Conservation (phyloP, 345 rosid species). For the Ricinus communis region DNA sequence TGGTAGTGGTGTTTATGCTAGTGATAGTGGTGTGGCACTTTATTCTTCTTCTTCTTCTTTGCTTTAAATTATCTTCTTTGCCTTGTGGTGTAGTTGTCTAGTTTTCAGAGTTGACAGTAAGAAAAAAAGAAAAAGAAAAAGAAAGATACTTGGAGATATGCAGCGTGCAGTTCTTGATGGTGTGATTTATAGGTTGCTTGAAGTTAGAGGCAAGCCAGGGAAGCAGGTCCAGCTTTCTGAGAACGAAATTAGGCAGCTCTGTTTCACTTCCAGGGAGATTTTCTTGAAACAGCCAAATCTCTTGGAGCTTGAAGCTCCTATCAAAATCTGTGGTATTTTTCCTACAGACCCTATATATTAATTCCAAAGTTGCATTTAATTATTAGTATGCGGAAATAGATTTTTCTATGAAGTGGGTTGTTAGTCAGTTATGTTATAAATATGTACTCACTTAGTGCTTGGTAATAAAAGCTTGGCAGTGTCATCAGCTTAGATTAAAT, state of each 20-base stretch:
- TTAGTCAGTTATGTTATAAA: background rate
- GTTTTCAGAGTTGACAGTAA: background rate
- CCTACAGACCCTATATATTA: background rate
- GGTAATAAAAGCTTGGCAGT: too few relatives aligned
- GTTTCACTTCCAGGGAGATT: conserved; percentile 22
- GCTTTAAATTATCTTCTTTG: background rate
- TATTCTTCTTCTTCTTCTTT: conserved; percentile 14
- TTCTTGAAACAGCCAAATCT: conserved; percentile 32
- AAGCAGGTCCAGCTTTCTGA: conserved; percentile 36
- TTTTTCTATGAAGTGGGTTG: too few relatives aligned
- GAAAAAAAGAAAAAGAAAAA: too few relatives aligned
- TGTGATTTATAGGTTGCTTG: conserved; percentile 26
- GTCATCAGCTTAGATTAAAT: too few relatives aligned
- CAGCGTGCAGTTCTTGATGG: conserved; percentile 23
- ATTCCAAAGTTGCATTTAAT: background rate
- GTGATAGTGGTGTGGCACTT: background rate
- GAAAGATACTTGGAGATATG: conserved; percentile 8
- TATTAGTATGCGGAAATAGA: background rate
- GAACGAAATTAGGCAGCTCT: conserved; percentile 30
- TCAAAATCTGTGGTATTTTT: conserved; percentile 31
- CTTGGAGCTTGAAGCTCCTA: conserved; percentile 35
- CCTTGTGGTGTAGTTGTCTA: background rate
- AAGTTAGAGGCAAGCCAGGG: conserved; percentile 31
- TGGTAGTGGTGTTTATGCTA: background rate
- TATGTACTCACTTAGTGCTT: too few relatives aligned